Base-by-base conservation (phyloP, 805 yeast genomes). In the Candida boleticola region DNA sequence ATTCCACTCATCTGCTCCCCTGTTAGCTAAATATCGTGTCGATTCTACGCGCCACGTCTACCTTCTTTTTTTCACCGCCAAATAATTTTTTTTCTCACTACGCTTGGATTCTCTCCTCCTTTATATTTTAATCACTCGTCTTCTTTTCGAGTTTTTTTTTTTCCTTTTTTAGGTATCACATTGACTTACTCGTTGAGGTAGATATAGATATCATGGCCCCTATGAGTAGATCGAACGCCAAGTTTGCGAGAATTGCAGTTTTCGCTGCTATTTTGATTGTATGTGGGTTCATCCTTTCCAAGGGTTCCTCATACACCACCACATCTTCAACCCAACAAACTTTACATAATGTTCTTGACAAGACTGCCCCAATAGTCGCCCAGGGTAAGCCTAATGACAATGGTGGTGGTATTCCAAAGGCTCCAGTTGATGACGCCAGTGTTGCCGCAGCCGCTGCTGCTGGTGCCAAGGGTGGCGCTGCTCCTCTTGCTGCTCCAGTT, bases 281-380 rank as follows among this genome's bases (percentile, higher is more conserved):
- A 20, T 65, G 71, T 51, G 71, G 70, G 5, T 66, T 51, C 42
- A 59, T 66, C 32, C 64, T 66, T 37, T 58, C 71, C 20, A 54
- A 60, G 37, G 73, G 71, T 19, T 63, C 68, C 9, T 51, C 62
- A 11, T 63, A 60, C 43, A 37, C 37, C 19, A 40, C 41, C 19
- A 18, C 30, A 4, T 9, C 22, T 13, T 7, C 27, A 4, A 9
- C 16, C 7, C 11, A 11, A 6, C n/a, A 29, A 14, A 11, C 32
- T 6, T 6, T 11, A 6, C n/a, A 11, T 10, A 11, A 5, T 29
- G 32, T 29, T 29, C 14, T 11, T 5, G 25, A 11, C 5, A 18
- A 10, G 7, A 18, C 36, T 33, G 29, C 31, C 5, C 21, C 39
- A 25, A 29, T 18, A 29, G 41, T n/a, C 9, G 29, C 10, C 17